Percentiles rank a stretch among this genome's conserved stretches.
Evolutionary conservation across 441 rosid genomes (phyloP).

Genomic region (Metrosideros polymorpha): DNA sequence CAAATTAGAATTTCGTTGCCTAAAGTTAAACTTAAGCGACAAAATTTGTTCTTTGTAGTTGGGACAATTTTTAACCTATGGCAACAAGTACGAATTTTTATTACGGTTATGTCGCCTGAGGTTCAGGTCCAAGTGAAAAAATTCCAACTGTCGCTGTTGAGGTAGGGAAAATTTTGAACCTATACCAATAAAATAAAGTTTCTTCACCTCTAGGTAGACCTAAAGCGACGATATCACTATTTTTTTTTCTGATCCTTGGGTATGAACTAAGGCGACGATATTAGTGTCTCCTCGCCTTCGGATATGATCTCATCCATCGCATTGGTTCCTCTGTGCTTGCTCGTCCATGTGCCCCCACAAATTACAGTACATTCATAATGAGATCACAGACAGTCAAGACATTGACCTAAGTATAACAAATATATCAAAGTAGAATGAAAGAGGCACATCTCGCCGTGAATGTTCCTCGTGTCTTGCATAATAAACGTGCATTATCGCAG

Average conservation of each 20-base stretch:
- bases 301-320: background rate
- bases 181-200: too few species aligned
- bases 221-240: background rate
- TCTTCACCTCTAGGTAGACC: background rate
- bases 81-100: background rate
- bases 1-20: background rate
- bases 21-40: background rate
- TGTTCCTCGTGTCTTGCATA: background rate
- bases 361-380: too few species aligned
- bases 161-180: too few species aligned
- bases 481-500: background rate
- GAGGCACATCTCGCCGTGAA: background rate
- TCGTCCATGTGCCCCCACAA: background rate
- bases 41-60: background rate
- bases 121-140: too few species aligned
- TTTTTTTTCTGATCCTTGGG: too few species aligned
- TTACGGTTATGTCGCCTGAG: too few species aligned
- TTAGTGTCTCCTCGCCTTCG: too few species aligned
- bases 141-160: too few species aligned
- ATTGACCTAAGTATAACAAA: background rate
- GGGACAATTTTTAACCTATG: background rate
- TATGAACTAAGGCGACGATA: too few species aligned
- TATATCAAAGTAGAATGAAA: background rate
- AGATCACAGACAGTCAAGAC: background rate
- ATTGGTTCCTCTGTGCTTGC: background rate